Evolutionary conservation across 1,284 basidiomycete species (phyloP), one percentile per base, ranked within the genome.

Genomic region (Taiwanofungus camphoratus): DNA sequence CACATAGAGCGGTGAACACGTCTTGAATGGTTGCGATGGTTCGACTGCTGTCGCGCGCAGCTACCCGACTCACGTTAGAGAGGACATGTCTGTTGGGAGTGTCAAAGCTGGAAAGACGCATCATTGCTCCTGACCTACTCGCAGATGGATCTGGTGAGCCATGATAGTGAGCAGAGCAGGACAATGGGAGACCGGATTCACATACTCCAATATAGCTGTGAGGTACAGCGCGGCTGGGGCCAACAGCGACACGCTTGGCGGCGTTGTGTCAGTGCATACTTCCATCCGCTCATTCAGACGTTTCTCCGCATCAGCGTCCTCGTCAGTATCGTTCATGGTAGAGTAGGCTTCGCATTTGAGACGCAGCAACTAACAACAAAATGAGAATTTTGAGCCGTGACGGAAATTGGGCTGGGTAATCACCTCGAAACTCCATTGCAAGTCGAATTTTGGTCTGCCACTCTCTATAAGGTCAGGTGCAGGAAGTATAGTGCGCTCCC

Each of bases 121-220:
- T 9, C 31, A 8, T 18, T 7, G 31, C 15, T 12, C n/a, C 29
- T 38, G 6, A 77, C 87, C 62, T 65, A 90, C 87, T 90, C 86
- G 86, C 86, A 90, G 55, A 88, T 71, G 50, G 84, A 78, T 65
- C 87, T 90, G 58, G 41, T 33, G 22, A 7, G 3, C 16, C 15
- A n/a, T 26, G 7, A 16, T 4, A 20, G 38, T 51, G 22, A 53
- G 41, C 39, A 35, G 24, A 52, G 41, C 37, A 36, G 27, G 34
- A 35, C 37, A 36, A 36, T 22, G 33, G n/a, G 21, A 11, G 46
- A 54, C 52, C 34, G 30, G 15, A 36, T 46, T 46, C 22, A 79
- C 89, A 67, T 61, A 92, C 92, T 95, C 92, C 32, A 94, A 69
- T 50, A 94, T 87, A n/a, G 91, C 91, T 9, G 92, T 93, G 42